These are phyloP conservation scores for Quercus tomentella DNA, from an alignment of 331 rosid genomes.

Conservation along the genomic window DNA sequence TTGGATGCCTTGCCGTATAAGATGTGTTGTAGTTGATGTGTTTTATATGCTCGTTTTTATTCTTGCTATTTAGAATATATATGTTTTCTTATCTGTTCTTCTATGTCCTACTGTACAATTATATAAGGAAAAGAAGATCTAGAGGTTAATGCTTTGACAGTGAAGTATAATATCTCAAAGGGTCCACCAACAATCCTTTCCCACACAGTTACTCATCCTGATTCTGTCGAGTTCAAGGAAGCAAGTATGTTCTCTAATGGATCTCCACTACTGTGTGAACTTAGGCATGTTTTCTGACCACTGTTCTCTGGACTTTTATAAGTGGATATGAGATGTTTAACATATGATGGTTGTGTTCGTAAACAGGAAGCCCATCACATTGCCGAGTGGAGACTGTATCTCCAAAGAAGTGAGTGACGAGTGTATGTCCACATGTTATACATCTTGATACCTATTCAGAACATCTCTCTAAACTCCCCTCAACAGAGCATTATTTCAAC, in stretches of 20 bases:
- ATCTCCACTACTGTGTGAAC: constrained; percentile 13
- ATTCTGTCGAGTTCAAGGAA: constrained; percentile 41
- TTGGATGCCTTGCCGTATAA: constrained; percentile 7
- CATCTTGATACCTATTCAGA: background rate
- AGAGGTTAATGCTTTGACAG: constrained; percentile 27
- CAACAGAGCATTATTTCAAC: background rate
- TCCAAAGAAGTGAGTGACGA: constrained; percentile 53
- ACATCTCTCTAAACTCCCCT: background rate
- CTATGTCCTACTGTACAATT: constrained; percentile 1
- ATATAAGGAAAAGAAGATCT: constrained; percentile 33
- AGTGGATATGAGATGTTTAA: constrained; percentile 21
- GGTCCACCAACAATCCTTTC: constrained; percentile 30
- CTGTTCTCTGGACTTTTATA: constrained; percentile 4
- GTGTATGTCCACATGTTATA: background rate
- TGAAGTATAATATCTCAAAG: constrained; percentile 23
- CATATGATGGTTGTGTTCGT: constrained; percentile 25
- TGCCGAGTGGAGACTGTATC: constrained; percentile 40
- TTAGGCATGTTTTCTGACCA: background rate
- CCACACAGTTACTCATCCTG: constrained; percentile 23
- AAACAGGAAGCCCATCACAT: constrained; percentile 43
- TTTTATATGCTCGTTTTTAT: constrained; percentile 4
- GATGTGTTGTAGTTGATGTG: background rate
- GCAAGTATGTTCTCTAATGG: constrained; percentile 50
- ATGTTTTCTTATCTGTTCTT: background rate
- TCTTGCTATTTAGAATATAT: constrained; percentile 13